These are phyloP conservation scores for Arabidopsis arenosa DNA, from an alignment of 345 rosid genomes.

Conservation along the genomic window DNA sequence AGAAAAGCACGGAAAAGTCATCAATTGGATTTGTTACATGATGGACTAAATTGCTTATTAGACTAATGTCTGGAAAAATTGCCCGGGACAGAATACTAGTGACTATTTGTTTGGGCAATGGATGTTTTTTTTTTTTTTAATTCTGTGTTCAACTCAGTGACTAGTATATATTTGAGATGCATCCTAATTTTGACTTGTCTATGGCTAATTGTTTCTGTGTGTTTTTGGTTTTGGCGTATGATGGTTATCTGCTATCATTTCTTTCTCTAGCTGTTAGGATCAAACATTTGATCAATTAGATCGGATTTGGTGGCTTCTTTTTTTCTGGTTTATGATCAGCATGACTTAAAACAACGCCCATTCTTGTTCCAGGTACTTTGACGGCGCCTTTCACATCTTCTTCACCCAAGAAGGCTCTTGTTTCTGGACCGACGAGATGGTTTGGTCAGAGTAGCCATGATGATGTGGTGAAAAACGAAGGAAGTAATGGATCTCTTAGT, in stretches of 20 bases:
- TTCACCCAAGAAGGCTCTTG: constrained; percentile 45
- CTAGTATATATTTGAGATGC: background rate
- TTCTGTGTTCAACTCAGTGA: background rate
- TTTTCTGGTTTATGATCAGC: constrained; percentile 21
- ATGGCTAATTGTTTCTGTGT: constrained; percentile 13
- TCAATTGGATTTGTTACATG: constrained; percentile 13
- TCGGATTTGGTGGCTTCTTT: constrained; percentile 17
- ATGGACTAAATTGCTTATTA: constrained; percentile 4
- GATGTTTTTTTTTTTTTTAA: background rate
- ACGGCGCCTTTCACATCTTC: constrained; percentile 41
- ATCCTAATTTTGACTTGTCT: constrained; percentile 15
- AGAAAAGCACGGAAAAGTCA: background rate
- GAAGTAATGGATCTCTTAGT: constrained; percentile 26
- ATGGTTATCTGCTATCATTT: constrained; percentile 1
- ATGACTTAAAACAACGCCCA: constrained; percentile 27
- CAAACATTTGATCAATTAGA: background rate
- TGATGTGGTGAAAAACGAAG: constrained; percentile 55
- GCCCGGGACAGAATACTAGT: background rate
- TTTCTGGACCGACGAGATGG: constrained; percentile 53
- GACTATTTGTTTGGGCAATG: background rate
- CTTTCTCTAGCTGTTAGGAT: constrained; percentile 3
- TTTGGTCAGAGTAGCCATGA: constrained; percentile 54
- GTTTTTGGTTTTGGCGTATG: background rate
- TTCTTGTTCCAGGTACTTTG: constrained; percentile 55
- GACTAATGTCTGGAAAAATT: constrained; percentile 13